A percentile compares a stretch with the other conserved stretches of the same genome.
Evolutionary conservation across 2,329 filamentous ascomycete species (phyloP).

Genomic region (Hortaea werneckii): DNA sequence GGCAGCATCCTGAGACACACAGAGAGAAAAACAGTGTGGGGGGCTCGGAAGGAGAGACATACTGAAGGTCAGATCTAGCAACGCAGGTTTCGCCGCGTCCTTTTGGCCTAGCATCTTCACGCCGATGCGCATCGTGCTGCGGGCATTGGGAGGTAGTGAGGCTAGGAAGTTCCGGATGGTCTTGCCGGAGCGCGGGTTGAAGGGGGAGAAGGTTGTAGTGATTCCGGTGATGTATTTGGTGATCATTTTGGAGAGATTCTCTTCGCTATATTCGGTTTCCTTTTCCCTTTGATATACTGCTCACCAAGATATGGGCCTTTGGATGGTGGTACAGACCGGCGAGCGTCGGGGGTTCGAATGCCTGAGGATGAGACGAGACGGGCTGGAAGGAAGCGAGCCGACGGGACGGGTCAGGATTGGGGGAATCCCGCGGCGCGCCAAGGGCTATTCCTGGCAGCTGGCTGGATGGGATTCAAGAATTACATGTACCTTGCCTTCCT

Average conservation of each 20-base stretch:
- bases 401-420: no score
- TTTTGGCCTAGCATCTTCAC: slow-evolving; percentile 62
- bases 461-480: no score
- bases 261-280: background rate
- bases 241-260: slow-evolving; percentile 49
- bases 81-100: slow-evolving; percentile 55
- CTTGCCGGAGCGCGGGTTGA: slow-evolving; percentile 61
- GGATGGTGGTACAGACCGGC: no score
- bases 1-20: no score
- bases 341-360: no score
- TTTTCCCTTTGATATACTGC: background rate
- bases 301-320: background rate
- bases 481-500: no score
- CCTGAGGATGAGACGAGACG: no score
- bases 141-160: slow-evolving; percentile 69
- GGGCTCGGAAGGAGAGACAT: slow-evolving; percentile 19
- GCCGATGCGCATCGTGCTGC: slow-evolving; percentile 64
- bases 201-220: slow-evolving; percentile 83
- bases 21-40: no score
- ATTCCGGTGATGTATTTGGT: slow-evolving; percentile 80
- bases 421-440: no score
- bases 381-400: no score
- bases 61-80: slow-evolving; percentile 80
- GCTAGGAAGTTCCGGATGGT: slow-evolving; percentile 83
- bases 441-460: no score